These are phyloP conservation scores for Tausonia pullulans DNA, from an alignment of 1,284 basidiomycete species.

Conservation along the genomic window DNA sequence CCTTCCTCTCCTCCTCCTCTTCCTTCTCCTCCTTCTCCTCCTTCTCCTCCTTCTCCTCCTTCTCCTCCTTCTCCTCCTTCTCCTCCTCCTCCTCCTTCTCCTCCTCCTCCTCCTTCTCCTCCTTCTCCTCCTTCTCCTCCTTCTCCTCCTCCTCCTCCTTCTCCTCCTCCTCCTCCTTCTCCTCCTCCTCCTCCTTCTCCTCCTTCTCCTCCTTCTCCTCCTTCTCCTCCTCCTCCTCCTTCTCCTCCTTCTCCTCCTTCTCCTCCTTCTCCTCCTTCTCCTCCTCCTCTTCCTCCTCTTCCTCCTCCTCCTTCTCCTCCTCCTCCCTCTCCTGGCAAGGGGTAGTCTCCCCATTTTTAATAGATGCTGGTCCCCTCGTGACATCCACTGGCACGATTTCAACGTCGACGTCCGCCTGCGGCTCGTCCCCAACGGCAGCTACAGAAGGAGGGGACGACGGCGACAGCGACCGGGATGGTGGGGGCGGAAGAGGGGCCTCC, in stretches of 20 bases:
- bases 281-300: not conserved
- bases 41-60: constrained; percentile 3
- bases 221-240: constrained; percentile 13
- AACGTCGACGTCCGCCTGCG: no score
- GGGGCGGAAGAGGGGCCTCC: no score
- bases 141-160: constrained; percentile 8
- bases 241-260: constrained; percentile 6
- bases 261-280: constrained; percentile 2
- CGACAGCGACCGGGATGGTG: no score
- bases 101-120: constrained; percentile 8
- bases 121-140: not conserved
- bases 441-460: no score
- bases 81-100: constrained; percentile 14
- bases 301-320: constrained; percentile 1
- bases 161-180: not conserved
- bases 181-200: constrained; percentile 3
- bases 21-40: constrained; percentile 11
- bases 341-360: constrained; percentile 11
- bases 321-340: no score
- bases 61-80: constrained; percentile 11
- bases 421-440: no score
- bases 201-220: constrained; percentile 7
- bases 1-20: not conserved
- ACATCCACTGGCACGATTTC: no score
- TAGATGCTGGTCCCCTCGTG: not conserved